A percentile compares a stretch with the other conserved stretches of the same genome.
These are phyloP conservation scores for Suillus subalutaceus DNA, from an alignment of 768 basidiomycete species.

Conservation along the genomic window DNA sequence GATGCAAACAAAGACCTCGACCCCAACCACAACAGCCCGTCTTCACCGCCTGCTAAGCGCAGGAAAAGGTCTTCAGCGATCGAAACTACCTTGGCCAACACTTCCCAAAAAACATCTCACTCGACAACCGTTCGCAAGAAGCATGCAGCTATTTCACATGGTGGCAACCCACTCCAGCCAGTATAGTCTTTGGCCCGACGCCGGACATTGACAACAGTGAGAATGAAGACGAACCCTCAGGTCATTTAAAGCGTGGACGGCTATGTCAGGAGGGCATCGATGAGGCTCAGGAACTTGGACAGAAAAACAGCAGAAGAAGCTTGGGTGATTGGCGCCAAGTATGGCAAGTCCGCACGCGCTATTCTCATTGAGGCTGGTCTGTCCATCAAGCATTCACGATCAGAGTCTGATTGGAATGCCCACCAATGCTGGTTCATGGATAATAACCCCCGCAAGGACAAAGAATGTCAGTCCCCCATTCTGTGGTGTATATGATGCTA, in stretches of 20 bases:
- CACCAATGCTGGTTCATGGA: neutral
- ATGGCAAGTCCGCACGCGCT: neutral
- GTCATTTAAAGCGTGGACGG: neutral
- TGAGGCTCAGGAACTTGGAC: neutral
- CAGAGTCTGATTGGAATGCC: conserved; percentile 1
- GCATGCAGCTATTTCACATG: neutral
- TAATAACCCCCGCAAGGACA: neutral
- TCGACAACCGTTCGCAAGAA: neutral
- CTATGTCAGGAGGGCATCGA: neutral
- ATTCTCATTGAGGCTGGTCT: conserved; percentile 7
- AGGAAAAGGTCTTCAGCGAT: neutral
- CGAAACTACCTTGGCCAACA: too few relatives aligned
- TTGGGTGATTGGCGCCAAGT: neutral
- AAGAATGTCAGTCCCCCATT: neutral
- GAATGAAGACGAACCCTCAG: neutral
- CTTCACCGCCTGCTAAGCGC: neutral
- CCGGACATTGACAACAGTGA: neutral
- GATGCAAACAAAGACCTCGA: neutral
- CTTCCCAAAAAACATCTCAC: neutral
- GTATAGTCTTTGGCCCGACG: neutral
- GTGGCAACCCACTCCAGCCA: neutral
- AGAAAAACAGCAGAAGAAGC: conserved; percentile 1
- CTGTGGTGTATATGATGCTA: neutral
- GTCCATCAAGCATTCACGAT: neutral
- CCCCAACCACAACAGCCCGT: neutral